These are phyloP conservation scores for Phytophthora pisi DNA, from an alignment of 352 stramenopile species.

Conservation along the genomic window DNA sequence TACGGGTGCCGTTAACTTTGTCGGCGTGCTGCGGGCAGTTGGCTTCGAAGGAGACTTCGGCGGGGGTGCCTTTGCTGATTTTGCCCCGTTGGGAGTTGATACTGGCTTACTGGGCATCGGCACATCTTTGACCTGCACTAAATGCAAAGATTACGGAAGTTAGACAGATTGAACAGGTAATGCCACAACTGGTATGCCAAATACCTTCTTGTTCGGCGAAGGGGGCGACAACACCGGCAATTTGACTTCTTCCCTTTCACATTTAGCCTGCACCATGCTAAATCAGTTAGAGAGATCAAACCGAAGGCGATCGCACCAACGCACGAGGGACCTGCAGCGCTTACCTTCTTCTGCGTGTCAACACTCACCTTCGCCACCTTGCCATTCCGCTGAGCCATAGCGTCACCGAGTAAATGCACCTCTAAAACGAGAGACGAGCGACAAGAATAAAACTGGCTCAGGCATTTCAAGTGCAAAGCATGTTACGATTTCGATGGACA, in stretches of 20 bases:
- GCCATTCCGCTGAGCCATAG: slow-evolving; percentile 21
- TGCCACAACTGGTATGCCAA: neutral
- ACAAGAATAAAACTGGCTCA: slow-evolving; percentile 22
- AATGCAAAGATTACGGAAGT: neutral
- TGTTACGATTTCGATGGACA: slow-evolving; percentile 18
- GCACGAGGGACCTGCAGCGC: neutral
- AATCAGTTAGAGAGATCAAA: neutral
- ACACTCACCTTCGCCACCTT: slow-evolving; percentile 8
- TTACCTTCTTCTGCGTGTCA: slow-evolving; percentile 26
- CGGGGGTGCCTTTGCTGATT: slow-evolving; percentile 10
- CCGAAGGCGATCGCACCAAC: neutral
- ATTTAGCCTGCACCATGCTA: slow-evolving; percentile 15
- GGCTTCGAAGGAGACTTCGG: slow-evolving; percentile 22
- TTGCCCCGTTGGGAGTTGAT: slow-evolving; percentile 7
- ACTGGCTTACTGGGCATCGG: slow-evolving; percentile 21
- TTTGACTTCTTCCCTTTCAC: slow-evolving; percentile 50
- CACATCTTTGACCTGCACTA: slow-evolving; percentile 24
- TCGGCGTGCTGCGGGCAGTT: slow-evolving; percentile 6
- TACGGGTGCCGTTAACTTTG: slow-evolving; percentile 20
- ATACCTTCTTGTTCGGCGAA: slow-evolving; percentile 44
- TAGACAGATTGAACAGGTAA: neutral
- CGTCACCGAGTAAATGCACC: neutral
- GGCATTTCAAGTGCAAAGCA: slow-evolving; percentile 27
- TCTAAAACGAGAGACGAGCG: slow-evolving; percentile 3
- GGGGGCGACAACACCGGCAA: slow-evolving; percentile 42